Base-by-base conservation (phyloP, 768 basidiomycete species). In the Leccinum disarticulatum region DNA sequence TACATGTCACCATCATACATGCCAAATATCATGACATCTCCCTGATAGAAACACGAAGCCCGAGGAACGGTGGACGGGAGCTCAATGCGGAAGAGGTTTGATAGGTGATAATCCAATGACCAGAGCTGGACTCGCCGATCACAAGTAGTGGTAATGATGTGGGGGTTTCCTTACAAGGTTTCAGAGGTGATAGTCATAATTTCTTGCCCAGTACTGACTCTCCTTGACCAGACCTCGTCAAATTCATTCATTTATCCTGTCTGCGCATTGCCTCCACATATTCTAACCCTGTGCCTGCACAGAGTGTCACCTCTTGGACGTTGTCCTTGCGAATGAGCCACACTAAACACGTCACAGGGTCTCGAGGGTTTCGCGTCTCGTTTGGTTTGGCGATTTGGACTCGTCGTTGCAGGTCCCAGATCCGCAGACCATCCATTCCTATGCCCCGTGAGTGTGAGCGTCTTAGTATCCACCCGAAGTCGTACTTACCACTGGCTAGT, bases 401-500 rank as follows among this genome's bases (percentile, higher is more conserved):
- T 22, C 7, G 17, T 6, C 19, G 43, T 46, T 13, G 22, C 22
- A 47, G 8, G 46, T 47, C 46, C 46, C 46, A 47, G 6, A 47
- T 47, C 19, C 6, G 22, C 22, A 47, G 11, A 4, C 22, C 46
- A 47, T 47, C 46, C 14, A 41, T 15, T 14, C 38, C 38, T 41
- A 14, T 6, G 14, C 14, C 13, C 6, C 1, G 14, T 41, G 6
- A 41, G 38, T 41, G 15, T 14, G 4, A 41, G 13, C 15, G 38
- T 41, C 4, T 17, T 17, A 28, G 28, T 28, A 28, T 14, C 17
- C 38, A 11, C 14, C 38, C 14, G 13, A 41, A 14, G 13, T 41
- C 4, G 13, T 41, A 15, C 60, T 51, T 7, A 61, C 61, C 61
- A 9, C 60, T 61, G 14, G 57, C 61, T 3, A 58, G n/a, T n/a